These are phyloP conservation scores for Thuja plicata DNA, from an alignment of 83 land plant genomes.

Conservation along the genomic window DNA sequence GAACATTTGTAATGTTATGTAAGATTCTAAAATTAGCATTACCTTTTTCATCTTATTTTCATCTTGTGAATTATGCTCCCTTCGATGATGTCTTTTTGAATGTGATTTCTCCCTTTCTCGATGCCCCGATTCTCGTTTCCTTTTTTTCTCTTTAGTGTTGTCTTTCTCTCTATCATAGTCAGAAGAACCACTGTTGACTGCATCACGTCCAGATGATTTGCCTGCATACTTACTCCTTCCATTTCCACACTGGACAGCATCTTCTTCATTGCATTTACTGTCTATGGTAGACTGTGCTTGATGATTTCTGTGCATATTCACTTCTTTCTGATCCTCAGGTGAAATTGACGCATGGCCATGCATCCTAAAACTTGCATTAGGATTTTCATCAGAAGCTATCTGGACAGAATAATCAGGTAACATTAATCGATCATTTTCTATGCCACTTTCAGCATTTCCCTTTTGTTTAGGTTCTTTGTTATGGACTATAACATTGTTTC, in stretches of 20 bases:
- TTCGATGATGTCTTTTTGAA: constrained; percentile 22
- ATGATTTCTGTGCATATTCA: not conserved
- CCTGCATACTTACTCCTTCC: not conserved
- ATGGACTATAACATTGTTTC: not conserved
- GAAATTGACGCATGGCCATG: not conserved
- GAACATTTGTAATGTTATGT: not conserved
- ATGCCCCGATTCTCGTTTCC: not conserved
- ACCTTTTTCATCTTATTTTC: constrained; percentile 17
- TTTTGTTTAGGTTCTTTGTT: not conserved
- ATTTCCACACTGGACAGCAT: not conserved
- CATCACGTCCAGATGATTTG: not conserved
- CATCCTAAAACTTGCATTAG: not conserved
- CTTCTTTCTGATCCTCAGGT: not conserved
- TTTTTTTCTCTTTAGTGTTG: constrained; percentile 2
- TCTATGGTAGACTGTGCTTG: not conserved
- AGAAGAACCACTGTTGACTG: not conserved
- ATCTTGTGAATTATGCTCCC: constrained; percentile 14
- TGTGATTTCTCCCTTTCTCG: constrained; percentile 14
- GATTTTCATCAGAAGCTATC: not conserved
- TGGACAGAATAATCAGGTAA: not conserved
- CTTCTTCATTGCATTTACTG: not conserved
- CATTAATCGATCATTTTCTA: not conserved
- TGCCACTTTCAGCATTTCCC: not conserved
- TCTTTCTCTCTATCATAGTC: constrained; percentile 1
- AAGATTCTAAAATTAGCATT: not conserved